These are phyloP conservation scores for Calocera cornea DNA, from an alignment of 768 basidiomycete genomes.

Conservation along the genomic window DNA sequence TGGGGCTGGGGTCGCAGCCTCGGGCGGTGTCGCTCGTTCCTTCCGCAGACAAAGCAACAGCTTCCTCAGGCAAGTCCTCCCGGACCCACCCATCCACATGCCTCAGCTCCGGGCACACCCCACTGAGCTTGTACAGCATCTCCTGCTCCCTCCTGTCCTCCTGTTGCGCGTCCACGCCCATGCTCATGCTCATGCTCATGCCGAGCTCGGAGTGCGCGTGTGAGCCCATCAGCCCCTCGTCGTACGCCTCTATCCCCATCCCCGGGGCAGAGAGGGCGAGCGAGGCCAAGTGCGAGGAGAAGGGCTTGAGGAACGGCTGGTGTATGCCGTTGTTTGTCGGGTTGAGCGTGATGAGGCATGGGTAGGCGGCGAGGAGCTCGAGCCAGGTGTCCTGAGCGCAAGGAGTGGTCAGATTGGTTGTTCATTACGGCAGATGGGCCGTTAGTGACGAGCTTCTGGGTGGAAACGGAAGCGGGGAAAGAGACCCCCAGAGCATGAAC, in stretches of 20 bases:
- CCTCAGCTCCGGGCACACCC: not conserved
- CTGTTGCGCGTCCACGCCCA: not conserved
- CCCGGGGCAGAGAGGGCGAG: not conserved
- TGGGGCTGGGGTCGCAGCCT: not conserved
- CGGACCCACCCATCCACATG: not conserved
- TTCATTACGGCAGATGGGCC: not conserved
- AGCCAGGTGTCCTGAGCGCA: not conserved
- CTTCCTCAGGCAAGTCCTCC: not conserved
- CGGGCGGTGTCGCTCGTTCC: no score
- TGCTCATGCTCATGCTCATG: not conserved
- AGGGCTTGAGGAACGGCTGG: not conserved
- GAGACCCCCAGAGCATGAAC: no score
- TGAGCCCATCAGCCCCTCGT: no score
- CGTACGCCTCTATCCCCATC: not conserved
- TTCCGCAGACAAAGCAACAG: no score
- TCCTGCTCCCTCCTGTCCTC: not conserved
- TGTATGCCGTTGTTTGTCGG: slow-evolving; percentile 1
- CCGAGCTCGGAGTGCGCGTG: not conserved
- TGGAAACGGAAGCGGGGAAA: not conserved
- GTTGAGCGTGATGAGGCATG: not conserved
- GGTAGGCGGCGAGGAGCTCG: not conserved
- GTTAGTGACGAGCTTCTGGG: no score
- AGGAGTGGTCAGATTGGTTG: not conserved
- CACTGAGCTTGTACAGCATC: not conserved
- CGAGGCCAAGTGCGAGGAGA: not conserved